Percentiles rank a stretch among this genome's conserved stretches.
Evolutionary conservation across 2,329 filamentous ascomycete species (phyloP).

Genomic region (Myriangium duriaei): DNA sequence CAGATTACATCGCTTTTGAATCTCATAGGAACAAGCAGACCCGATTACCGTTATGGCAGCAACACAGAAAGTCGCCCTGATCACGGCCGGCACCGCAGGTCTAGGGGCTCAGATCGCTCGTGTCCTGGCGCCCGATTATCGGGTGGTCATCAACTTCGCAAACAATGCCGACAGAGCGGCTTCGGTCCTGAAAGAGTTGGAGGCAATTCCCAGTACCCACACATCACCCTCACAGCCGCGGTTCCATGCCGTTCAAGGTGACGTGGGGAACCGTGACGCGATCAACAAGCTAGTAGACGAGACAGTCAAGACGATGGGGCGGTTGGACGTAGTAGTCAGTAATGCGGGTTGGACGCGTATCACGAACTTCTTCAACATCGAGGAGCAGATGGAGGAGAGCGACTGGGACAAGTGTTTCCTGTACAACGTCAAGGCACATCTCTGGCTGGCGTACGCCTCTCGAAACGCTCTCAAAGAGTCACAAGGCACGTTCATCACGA

Average conservation of each 20-base stretch:
- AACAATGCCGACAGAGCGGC: conserved; percentile 31
- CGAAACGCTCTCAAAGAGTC: conserved; percentile 42
- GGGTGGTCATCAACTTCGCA: conserved; percentile 37
- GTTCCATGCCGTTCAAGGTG: conserved; percentile 33
- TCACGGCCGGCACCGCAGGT: conserved; percentile 37
- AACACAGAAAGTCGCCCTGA: conserved; percentile 16
- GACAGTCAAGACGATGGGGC: conserved; percentile 33
- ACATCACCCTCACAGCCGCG: conserved; percentile 21
- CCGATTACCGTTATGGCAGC: conserved; percentile 12
- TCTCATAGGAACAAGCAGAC: too few relatives aligned
- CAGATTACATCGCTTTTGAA: too few relatives aligned
- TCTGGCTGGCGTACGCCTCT: conserved; percentile 47
- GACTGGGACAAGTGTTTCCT: conserved; percentile 49
- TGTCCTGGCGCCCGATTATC: conserved; percentile 33
- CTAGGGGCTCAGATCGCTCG: conserved; percentile 37
- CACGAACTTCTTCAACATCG: conserved; percentile 34
- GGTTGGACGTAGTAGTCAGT: conserved; percentile 34
- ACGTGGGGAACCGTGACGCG: conserved; percentile 31
- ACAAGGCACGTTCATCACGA: conserved; percentile 51
- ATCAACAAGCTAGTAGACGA: conserved; percentile 33
- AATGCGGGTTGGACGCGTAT: conserved; percentile 29
- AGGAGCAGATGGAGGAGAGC: conserved; percentile 43
- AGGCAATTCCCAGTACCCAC: conserved; percentile 17
- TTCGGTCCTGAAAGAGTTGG: conserved; percentile 29
- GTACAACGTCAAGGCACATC: conserved; percentile 51